Evolutionary conservation across 2,329 filamentous ascomycete genomes (phyloP), one percentile per base, ranked within the genome.

Genomic region (Fusarium sp.): DNA sequence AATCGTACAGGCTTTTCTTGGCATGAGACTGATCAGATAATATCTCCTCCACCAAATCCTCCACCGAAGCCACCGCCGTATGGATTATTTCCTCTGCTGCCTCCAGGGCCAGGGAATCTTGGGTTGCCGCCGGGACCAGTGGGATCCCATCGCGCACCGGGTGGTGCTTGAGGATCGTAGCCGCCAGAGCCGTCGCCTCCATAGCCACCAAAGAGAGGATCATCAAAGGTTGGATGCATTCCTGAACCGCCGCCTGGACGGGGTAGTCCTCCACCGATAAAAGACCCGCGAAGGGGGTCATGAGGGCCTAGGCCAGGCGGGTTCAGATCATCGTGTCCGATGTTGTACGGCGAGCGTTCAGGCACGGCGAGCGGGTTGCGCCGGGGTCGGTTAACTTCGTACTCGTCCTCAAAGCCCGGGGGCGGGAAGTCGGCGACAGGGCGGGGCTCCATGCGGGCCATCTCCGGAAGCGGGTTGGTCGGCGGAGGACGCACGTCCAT

Each of bases 201-300:
- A 16, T 83, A 85, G 2, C 83, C 82, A 11, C 85, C 85, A 80
- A 98, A 98, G 57, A 98, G 83, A 8, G 94, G 95, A 80, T 98
- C 95, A 77, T 98, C 95, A 81, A 98, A 97, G 0, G 95, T 97
- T 1, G 97, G 97, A 83, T 98, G 94, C 97, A 99, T 99, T 1
- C 97, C 97, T 14, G 93, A 91, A 13, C 89, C 89, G 23, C 91
- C 89, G 16, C 90, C 89, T 1, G 87, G 86, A n/a, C 87, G 84
- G 25, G 87, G 86, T 6, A 91, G 82, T 0, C 90, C 88, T n/a
- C 89, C 87, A 34, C 90, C 89, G 8, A 91, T 89, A 65, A 94
- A 90, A 3, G 89, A 88, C 6, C 90, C 89, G 35, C 93, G 86
- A 4, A 98, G 84, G 14, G 96, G 95, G 82, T 98, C 95, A 77